A percentile compares a stretch with the other conserved stretches of the same genome.
Conservation (phyloP, 2,329 filamentous ascomycete species). For the Neurospora sp. region DNA sequence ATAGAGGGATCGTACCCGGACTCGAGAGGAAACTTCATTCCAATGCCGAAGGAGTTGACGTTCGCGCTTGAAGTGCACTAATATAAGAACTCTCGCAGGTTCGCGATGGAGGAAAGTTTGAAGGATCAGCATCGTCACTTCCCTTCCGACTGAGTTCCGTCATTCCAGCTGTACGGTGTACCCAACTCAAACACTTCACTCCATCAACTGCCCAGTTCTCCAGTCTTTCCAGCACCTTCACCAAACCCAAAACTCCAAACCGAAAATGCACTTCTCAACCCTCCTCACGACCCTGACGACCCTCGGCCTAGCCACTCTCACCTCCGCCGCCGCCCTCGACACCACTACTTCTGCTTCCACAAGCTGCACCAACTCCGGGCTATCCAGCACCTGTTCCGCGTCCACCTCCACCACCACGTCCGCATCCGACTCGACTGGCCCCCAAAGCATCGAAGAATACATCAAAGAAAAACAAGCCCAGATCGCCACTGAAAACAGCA, state of each 20-base stretch:
- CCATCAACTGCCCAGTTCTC: background rate
- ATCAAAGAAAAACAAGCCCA: background rate
- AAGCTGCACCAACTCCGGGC: background rate
- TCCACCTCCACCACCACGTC: background rate
- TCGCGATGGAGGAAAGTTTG: background rate
- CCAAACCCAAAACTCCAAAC: background rate
- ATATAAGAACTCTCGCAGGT: too few species aligned
- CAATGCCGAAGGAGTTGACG: background rate
- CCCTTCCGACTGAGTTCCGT: too few species aligned
- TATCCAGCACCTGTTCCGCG: background rate
- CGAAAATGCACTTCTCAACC: background rate
- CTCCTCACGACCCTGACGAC: background rate
- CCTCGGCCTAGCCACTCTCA: background rate
- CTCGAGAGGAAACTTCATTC: too few species aligned
- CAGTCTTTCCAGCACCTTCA: background rate
- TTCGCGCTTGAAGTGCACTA: background rate
- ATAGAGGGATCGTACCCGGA: too few species aligned
- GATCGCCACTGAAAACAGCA: background rate
- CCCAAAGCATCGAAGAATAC: background rate
- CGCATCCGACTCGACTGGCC: background rate
- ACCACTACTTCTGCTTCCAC: background rate
- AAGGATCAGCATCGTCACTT: background rate
- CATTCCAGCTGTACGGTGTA: too few species aligned
- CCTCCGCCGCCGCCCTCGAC: background rate
- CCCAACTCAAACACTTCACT: background rate